These are phyloP conservation scores for Fusarium udum DNA, from an alignment of 2,329 filamentous ascomycete genomes.

Conservation along the genomic window DNA sequence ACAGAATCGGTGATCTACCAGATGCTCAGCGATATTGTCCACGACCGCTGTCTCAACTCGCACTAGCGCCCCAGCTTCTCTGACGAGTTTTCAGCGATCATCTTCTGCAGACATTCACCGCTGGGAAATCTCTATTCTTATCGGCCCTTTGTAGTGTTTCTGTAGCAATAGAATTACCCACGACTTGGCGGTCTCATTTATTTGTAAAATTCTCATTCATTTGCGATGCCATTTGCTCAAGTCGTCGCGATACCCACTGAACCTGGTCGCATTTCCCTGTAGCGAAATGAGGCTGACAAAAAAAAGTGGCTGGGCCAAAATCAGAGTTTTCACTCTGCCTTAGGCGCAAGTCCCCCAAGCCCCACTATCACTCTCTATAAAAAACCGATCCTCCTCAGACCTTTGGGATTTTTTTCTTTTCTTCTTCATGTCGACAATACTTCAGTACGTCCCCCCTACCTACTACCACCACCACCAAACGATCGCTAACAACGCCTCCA, in stretches of 20 bases:
- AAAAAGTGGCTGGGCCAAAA: conserved; percentile 12
- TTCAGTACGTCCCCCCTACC: conserved; percentile 46
- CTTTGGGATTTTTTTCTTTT: conserved; percentile 53
- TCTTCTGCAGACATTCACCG: too few relatives aligned
- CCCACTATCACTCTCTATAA: conserved; percentile 24
- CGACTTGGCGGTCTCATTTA: neutral
- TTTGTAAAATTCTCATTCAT: neutral
- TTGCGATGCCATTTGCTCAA: neutral
- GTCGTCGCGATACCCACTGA: neutral
- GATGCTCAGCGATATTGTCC: neutral
- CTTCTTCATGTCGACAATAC: conserved; percentile 71
- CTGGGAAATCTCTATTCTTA: neutral
- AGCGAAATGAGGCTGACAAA: conserved; percentile 18
- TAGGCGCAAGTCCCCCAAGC: neutral
- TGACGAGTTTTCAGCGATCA: too few relatives aligned
- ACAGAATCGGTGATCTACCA: neutral
- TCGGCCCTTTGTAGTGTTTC: neutral
- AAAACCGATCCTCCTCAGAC: neutral
- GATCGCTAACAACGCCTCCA: neutral
- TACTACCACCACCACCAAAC: neutral
- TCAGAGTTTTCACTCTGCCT: conserved; percentile 30
- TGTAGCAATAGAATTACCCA: neutral
- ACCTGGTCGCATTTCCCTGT: neutral
- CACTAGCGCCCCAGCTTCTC: neutral
- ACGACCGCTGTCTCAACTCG: neutral